Evolutionary conservation across 768 basidiomycete species (phyloP).

Genomic region (Thelephora aurantiotincta): DNA sequence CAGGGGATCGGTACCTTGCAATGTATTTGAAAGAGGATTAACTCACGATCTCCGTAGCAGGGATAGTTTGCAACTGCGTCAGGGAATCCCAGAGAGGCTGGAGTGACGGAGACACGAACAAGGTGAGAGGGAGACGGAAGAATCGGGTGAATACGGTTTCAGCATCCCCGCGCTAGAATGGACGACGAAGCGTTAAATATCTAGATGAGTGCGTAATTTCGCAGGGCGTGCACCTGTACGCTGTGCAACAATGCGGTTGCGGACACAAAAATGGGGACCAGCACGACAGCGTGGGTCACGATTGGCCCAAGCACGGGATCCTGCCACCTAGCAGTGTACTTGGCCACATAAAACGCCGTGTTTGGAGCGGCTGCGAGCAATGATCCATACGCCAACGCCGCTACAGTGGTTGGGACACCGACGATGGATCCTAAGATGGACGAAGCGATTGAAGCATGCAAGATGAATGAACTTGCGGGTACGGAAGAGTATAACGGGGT

Average conservation of each 20-base stretch:
- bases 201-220: not conserved
- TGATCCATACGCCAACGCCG: conserved; percentile 24
- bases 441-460: conserved; percentile 21
- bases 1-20: not conserved
- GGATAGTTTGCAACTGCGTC: not conserved
- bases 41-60: not conserved
- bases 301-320: conserved; percentile 44
- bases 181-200: not conserved
- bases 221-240: conserved; percentile 21
- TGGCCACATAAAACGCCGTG: conserved; percentile 53
- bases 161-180: not conserved
- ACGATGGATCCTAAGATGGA: conserved; percentile 20
- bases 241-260: conserved; percentile 31
- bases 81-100: not conserved
- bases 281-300: conserved; percentile 37
- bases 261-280: conserved; percentile 42
- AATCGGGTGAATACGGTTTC: conserved; percentile 1
- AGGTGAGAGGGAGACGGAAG: conserved; percentile 1
- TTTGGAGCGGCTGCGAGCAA: conserved; percentile 35
- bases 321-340: conserved; percentile 38
- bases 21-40: not conserved
- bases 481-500: conserved; percentile 54
- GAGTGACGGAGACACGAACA: conserved; percentile 5
- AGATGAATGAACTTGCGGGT: conserved; percentile 37
- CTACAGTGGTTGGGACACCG: conserved; percentile 16